These are phyloP conservation scores for Protomyces inouyei DNA, from an alignment of 1,139 yeast genomes.

Conservation along the genomic window DNA sequence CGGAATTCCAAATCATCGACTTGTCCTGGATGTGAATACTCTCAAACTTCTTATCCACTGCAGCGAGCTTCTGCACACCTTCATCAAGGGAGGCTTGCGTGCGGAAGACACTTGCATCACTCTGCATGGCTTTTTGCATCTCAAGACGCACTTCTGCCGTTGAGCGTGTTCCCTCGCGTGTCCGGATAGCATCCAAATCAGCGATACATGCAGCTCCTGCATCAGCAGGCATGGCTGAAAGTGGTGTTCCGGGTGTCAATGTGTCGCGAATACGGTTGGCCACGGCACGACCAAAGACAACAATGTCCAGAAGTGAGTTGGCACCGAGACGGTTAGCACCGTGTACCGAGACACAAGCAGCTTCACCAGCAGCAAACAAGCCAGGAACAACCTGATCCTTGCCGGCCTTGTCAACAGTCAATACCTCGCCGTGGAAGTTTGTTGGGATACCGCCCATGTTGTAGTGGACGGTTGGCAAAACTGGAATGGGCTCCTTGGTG, in stretches of 20 bases:
- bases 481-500: constrained; percentile 98
- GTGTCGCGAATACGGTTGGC: constrained; percentile 84
- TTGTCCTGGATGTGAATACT: constrained; percentile 85
- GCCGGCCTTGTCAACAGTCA: constrained; percentile 79
- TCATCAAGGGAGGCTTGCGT: constrained; percentile 85
- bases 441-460: constrained; percentile 99
- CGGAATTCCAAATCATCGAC: constrained; percentile 98
- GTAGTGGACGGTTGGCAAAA: constrained; percentile 96
- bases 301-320: constrained; percentile 94
- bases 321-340: constrained; percentile 99
- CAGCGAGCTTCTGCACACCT: constrained; percentile 76
- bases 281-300: constrained; percentile 97
- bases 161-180: constrained; percentile 69
- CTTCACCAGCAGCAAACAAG: constrained; percentile 96
- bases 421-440: constrained; percentile 62
- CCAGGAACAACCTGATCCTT: constrained; percentile 91
- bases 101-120: constrained; percentile 95
- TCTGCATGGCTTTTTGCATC: constrained; percentile 96
- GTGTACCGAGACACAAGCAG: constrained; percentile 98
- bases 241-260: constrained; percentile 84
- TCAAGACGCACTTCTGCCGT: constrained; percentile 86
- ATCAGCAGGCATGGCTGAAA: constrained; percentile 71
- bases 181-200: constrained; percentile 83
- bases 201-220: constrained; percentile 86
- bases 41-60: constrained; percentile 67